Base-by-base conservation (phyloP, 2,329 filamentous ascomycete species). In the Metarhizium guizhouense region DNA sequence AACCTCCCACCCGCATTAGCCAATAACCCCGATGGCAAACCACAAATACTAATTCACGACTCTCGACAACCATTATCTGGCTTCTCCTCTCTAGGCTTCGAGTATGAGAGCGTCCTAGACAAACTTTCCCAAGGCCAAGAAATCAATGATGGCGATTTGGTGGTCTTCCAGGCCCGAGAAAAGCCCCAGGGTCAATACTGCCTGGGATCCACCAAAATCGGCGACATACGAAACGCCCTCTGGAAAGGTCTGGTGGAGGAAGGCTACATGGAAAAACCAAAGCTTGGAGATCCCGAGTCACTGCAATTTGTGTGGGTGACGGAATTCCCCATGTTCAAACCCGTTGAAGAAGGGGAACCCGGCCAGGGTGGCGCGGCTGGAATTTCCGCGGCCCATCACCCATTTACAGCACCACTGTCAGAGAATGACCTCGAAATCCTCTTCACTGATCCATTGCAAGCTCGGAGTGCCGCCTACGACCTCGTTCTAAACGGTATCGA, bases 401-500 rank as follows among this genome's bases (percentile, higher is more conserved):
- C 94, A 0, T 99, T 99, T 72, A 99, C 94, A 0, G 89, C 94
- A 0, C 94, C 94, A 0, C 83, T 88, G 40, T 83, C 83, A 0
- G 70, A 79, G 0, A 74, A 76, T 4, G 92, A 97, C 66, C 80
- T 95, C 16, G 85, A 90, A 43, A 72, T 90, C 0, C 81, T 97
- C 1, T 76, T 84, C 42, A 84, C 78, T 0, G 78, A 91, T 45
- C 93, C 94, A 0, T 76, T 90, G 1, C 72, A 78, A 50, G 90
- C 84, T 1, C 82, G 80, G 62, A 95, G 88, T 3, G 93, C 95
- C 64, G 92, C 96, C 67, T 99, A 96, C 72, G 94, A 99, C 64
- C 83, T 99, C 14, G 93, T 99, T 0, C 82, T 97, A 63, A 99
- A 99, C 67, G 94, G 94, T 4, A 84, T 96, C 5, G 94, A 99